Evolutionary conservation across 1,139 yeast genomes (phyloP), one percentile per base, ranked within the genome.

Genomic region (Suhomyces taliae): DNA sequence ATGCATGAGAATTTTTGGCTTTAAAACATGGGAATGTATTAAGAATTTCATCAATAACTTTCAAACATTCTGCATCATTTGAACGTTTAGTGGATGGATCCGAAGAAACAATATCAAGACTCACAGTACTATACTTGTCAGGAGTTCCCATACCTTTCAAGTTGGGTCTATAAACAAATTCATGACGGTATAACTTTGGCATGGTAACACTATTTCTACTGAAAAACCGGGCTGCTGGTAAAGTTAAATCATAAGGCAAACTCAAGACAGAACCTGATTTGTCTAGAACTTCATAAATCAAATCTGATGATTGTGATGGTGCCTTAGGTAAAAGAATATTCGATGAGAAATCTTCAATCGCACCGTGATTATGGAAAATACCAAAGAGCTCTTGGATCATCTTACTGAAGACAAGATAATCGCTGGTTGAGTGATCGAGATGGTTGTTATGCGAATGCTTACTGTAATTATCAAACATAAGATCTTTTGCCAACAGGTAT

Each of bases 11-110:
- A 27, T 72, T 69, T 42, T 65, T 65, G 10, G 60, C 52, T 37
- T 76, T 78, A 59, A 87, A 83, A 41, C 86, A 84, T 1, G 95
- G 91, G 48, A 88, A 81, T 1, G 76, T 61, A 6, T 74, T 66
- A 3, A 87, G 65, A 6, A 90, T 74, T 56, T 90, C 96, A 58
- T 87, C 95, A 34, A 90, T 75, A 1, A 90, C 87, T 56, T 87
- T 87, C 42, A 93, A 70, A 50, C 93, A 82, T 59, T 93, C 99
- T 0, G 97, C 97, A 61, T 93, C 98, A 55, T 85, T 77, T 6
- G 81, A 69, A 8, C 76, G 60, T 31, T 52, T 57, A 49, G 74
- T 79, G 1, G 67, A 51, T 0, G 78, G 59, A 38, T 80, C 81
- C 31, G 72, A 69, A 0, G 88, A 76, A 2, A 87, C 75, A 36